Base-by-base conservation (phyloP, 345 rosid genomes). In the Citrus unshiu region DNA sequence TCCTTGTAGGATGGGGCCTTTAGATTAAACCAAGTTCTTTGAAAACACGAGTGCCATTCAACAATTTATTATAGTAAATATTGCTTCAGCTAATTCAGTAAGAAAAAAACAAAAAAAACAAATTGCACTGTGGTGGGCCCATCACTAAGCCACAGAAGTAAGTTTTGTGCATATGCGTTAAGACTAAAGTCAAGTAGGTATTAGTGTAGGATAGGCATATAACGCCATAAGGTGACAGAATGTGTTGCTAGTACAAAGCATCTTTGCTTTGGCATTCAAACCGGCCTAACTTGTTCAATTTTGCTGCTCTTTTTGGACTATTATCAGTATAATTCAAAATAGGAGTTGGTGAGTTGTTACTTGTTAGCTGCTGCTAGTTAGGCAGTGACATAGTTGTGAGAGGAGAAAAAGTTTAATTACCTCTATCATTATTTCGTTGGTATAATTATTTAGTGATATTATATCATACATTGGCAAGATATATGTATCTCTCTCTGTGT, bases 371-470 rank as follows among this genome's bases (percentile, higher is more conserved):
- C 22, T 54, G 29, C 14, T 37, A 6, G 46, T 9, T 69, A 18
- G 27, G 43, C 68, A 21, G 69, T 19, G 40, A 65, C 24, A 35
- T 5, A 14, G 22, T 0, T 19, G 58, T 5, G 51, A 12, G 18
- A 13, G 18, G 5, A 0, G 1, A 46, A 13, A 46, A 46, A 1
- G 1, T 13, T 43, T 0, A 13, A 46, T 1, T 46, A 46, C 5
- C 1, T 46, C 1, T 43, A 3, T 43, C 0, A 1, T 43, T 43
- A 0, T 1, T 0, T 46, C 3, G 1, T 12, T 3, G 1, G 4
- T 46, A 13, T 46, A 46, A 46, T 12, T 46, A 13, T 46, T 46
- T 0, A 43, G 16, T 10, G 16, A 43, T 43, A 10, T 43, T 43
- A 43, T 51, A 35, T 35, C 6, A 5, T 0, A 35, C 1, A 6